Base-by-base conservation (phyloP, 176 grass and related monocot genomes). In the Avena atlantica region DNA sequence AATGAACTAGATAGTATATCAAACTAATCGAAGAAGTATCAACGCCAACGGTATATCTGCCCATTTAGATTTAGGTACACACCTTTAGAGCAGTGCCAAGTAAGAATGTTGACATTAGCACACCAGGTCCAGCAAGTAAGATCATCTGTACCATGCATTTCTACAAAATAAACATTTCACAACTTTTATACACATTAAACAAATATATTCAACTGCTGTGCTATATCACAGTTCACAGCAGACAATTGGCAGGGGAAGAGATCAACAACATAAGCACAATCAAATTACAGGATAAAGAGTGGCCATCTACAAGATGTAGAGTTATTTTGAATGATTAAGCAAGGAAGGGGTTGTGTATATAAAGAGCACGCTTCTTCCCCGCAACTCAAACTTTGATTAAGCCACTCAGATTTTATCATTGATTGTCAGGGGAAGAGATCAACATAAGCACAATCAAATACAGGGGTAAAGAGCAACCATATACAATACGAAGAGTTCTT, bases 81-180 rank as follows among this genome's bases (percentile, higher is more conserved):
- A 98, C 96, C 91, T 98, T 98, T 48, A 95, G 60, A 78, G 78
- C 86, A 84, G 70, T 6, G 29, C 93, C 93, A 81, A 98, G 90
- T 61, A 87, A 90, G 89, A 98, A 79, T 27, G 96, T 98, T 3
- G 96, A 98, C 89, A 98, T 76, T 74, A 93, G 48, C n/a, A 95
- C 96, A 70, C 96, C 96, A 36, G 96, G 93, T 69, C 96, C 93
- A 78, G 96, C 96, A 87, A 98, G 90, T 74, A 98, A 60, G 53
- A 98, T 24, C 93, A 98, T 98, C 73, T 98, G 95, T 51, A 75
- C 84, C 86, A 95, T 86, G 80, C 96, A 98, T 95, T 86, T 98
- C 96, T 98, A 74, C 36, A 90, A 45, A 89, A 92, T 50, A 90
- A 67, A 62, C 62, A 77, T 70, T 19, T 9, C 48, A 76, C 4